Base-by-base conservation (phyloP, 108 stramenopile genomes). In the Stephanodiscus triporus region DNA sequence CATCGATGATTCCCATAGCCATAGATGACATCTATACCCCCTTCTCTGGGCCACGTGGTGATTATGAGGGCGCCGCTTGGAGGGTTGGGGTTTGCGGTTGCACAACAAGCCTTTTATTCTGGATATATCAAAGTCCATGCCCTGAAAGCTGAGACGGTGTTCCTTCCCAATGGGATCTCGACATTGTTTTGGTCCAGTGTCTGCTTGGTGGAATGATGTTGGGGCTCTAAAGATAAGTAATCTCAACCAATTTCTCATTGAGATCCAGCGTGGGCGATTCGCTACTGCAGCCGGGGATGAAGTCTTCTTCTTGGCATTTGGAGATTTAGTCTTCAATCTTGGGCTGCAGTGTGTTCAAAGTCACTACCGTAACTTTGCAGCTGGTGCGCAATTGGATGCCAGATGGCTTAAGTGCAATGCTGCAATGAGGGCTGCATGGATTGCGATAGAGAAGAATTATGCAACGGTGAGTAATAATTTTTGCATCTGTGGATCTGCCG, bases 141-240 rank as follows among this genome's bases (percentile, higher is more conserved):
- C 10, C 0, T 66, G 0, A 75, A 75, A 32, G 73, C 56, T 45
- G 66, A 75, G 32, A 75, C 65, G 16, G 34, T 66, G 16, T 30
- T 38, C 9, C 27, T 75, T 11, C 73, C 73, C 4, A 75, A 75
- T 42, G 65, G 73, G 17, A 66, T 75, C 27, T 34, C 16, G 14
- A 55, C 54, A 16, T 9, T 75, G 10, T n/a, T 75, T 60, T 75
- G 73, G 73, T 4, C 73, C 73, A 14, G 64, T 75, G 14, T 60
- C 66, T 37, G 64, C 34, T 13, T 16, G 62, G 6, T 11, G 16
- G 14, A 20, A 14, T 27, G 65, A 75, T 45, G 32, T n/a, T 19
- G 13, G 65, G 32, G 32, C 54, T 16, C 30, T 75, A 5, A 0
- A 7, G n/a, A 34, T 66, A 57, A 75, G 64, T 48, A 42, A 62